phyloP scores from a whole-genome alignment of 371 early-diverging fungal genomes.

The Syncephalastrum racemosum region DNA sequence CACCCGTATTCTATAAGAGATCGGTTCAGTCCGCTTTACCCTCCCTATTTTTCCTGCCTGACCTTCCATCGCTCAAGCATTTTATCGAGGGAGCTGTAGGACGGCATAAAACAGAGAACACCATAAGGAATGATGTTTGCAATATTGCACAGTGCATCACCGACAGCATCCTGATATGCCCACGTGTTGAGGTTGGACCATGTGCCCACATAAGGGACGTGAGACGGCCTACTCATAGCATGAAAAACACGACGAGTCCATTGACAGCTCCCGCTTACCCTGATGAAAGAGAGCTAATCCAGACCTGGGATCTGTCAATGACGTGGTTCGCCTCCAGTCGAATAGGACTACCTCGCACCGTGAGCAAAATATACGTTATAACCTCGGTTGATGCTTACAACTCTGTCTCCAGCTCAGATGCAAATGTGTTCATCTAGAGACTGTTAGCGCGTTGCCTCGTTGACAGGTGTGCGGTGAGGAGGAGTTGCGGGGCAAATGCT shows the following conservation, averaged over 20 bases:
- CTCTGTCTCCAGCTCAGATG: constrained; percentile 62
- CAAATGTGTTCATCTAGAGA: constrained; percentile 60
- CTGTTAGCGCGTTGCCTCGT: background rate
- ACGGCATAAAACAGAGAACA: constrained; percentile 64
- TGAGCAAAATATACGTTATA: background rate
- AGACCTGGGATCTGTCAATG: constrained; percentile 53
- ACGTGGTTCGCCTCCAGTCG: constrained; percentile 61
- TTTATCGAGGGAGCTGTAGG: constrained; percentile 56
- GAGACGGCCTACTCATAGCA: too few species aligned
- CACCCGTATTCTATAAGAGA: constrained; percentile 30
- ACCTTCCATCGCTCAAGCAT: constrained; percentile 53
- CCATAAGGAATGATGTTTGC: constrained; percentile 56
- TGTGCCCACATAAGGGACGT: too few species aligned
- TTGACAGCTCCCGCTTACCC: constrained; percentile 26
- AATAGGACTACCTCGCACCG: constrained; percentile 16
- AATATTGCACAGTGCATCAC: constrained; percentile 54
- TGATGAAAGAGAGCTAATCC: constrained; percentile 44
- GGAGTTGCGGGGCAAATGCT: constrained; percentile 3
- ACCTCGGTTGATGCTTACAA: constrained; percentile 30
- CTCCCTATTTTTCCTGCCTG: constrained; percentile 6
- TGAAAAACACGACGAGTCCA: too few species aligned
- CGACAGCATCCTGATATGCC: constrained; percentile 72
- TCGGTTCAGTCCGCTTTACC: too few species aligned
- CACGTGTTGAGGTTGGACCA: too few species aligned
- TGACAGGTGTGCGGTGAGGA: background rate